Base-by-base conservation (phyloP, 805 yeast genomes). In the Saturnispora saitoi region DNA sequence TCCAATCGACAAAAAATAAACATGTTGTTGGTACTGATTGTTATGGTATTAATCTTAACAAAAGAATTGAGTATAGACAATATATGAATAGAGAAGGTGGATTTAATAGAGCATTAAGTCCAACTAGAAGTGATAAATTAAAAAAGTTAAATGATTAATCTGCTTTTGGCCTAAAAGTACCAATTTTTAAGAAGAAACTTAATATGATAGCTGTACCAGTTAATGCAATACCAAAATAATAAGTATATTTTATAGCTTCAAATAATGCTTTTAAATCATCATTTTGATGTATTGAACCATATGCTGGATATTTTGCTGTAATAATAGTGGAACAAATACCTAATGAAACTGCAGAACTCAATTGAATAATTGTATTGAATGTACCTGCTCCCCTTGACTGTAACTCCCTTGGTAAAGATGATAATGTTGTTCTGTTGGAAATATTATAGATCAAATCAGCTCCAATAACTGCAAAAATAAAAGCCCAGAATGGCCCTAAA, bases 21-120 rank as follows among this genome's bases (percentile, higher is more conserved):
- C 75, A 76, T 42, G 83, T 78, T 5, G 61, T 61, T 32, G 80
- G 78, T 2, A 62, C 73, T 3, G 68, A 70, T 47, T 74, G 73
- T 17, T 62, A 58, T 26, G 80, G 78, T 1, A 66, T 68, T 0
- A 65, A 62, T 2, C 65, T 65, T 48, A 65, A 63, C 47, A 57
- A 53, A 8, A 68, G 68, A 47, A 64, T 76, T 0, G 71, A 71
- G 37, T 79, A 76, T 57, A 67, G 84, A 56, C 83, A 78, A 60
- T 79, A 79, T 53, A 77, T 77, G 79, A 78, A 78, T 57, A 64
- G 81, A 48, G 69, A 62, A 12, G 75, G 73, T 53, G 82, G 82
- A 3, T 77, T 76, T 60, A 78, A 77, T 55, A 63, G 83, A 47
- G 72, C 78, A 1, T 59, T 77, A 34, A 77, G 81, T 2, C 82